Base-by-base conservation (phyloP, 805 yeast genomes). In the Blastobotrys chiropterorum region DNA sequence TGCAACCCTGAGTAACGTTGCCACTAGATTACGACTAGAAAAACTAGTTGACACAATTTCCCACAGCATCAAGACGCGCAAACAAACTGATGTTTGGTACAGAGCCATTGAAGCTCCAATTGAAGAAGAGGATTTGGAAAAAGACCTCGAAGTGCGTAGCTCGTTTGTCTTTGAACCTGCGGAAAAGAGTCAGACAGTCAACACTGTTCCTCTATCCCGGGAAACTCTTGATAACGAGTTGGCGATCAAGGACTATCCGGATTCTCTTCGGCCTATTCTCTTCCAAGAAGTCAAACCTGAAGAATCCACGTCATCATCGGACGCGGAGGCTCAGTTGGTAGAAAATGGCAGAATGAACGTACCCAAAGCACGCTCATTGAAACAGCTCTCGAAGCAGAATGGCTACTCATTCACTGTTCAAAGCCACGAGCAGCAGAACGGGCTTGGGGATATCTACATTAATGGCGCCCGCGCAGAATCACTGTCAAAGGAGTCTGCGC, bases 331-430 rank as follows among this genome's bases (percentile, higher is more conserved):
- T 16, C 47, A 48, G 14, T 38, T 49, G 13, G 38, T 38, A n/a
- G 42, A 34, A 14, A 43, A 49, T 13, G 38, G 20, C 19, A 56
- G 52, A 6, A 20, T 53, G 3, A 42, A 49, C 15, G 47, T 52
- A n/a, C 44, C 44, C 21, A 55, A 53, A 38, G 49, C 59, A 2
- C 45, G 57, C 11, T 58, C 61, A 13, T 38, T 58, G 17, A 44
- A 38, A 34, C 59, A 56, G 44, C 53, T 54, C 3, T n/a, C 26
- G 22, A 50, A 52, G 31, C 20, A 46, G 6, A 38, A 40, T 20
- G 40, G 22, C 2, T 14, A 39, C 2, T 15, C 21, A 3, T 19
- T 40, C 2, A 44, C 21, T 39, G n/a, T 14, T n/a, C 13, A 41
- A 13, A 49, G 48, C 34, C 42, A 19, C 14, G 42, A 38, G 3